phyloP scores from a whole-genome alignment of 2,329 filamentous ascomycete species.

The Trichoderma hamatum region DNA sequence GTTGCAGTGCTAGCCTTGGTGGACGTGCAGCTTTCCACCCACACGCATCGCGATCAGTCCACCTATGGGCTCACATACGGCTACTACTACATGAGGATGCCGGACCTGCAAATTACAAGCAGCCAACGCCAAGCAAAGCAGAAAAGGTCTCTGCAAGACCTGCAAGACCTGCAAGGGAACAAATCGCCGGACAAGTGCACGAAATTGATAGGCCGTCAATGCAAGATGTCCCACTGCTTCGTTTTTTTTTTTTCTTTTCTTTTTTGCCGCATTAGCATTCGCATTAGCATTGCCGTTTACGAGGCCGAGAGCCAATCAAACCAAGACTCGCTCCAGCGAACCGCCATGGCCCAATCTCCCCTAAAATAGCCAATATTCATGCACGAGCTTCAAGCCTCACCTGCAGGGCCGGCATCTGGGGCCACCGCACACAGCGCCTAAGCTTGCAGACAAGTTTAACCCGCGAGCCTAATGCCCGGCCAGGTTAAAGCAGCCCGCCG shows the following conservation, averaged over 20 bases:
- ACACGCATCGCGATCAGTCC: not conserved
- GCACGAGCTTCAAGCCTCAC: constrained; percentile 21
- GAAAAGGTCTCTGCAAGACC: no score
- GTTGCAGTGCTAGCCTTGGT: not conserved
- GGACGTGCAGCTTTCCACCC: not conserved
- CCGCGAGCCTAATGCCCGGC: constrained; percentile 15
- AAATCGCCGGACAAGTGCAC: not conserved
- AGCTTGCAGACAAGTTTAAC: constrained; percentile 23
- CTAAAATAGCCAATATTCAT: constrained; percentile 25
- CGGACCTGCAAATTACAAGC: not conserved
- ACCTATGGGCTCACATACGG: constrained; percentile 4
- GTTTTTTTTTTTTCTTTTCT: no score
- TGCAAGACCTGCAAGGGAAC: not conserved
- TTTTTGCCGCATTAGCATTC: not conserved
- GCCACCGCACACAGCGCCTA: constrained; percentile 21
- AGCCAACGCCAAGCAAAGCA: not conserved
- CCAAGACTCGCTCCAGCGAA: not conserved
- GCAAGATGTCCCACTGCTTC: not conserved
- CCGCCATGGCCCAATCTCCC: constrained; percentile 4
- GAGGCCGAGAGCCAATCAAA: not conserved
- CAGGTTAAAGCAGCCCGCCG: not conserved
- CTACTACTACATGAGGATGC: not conserved
- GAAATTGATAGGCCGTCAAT: not conserved
- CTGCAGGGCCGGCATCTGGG: constrained; percentile 3
- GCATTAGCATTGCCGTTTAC: not conserved